Conservation (phyloP, 805 yeast genomes). For the Torulaspora indica region DNA sequence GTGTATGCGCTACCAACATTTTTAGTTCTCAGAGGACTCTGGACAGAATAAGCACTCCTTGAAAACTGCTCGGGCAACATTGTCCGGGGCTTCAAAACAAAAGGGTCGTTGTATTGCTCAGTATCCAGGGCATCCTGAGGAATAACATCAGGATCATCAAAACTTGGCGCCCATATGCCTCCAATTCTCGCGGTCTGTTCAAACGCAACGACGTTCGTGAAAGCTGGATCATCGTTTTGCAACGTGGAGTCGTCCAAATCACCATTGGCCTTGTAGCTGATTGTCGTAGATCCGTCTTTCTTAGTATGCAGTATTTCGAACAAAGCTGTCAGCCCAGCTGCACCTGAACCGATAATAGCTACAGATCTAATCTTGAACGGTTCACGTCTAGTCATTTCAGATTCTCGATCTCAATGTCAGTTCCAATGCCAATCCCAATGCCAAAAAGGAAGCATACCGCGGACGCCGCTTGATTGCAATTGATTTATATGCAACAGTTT, state of each 20-base stretch:
- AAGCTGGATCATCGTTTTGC: conserved; percentile 25
- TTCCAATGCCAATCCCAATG: too few species aligned
- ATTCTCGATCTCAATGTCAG: too few species aligned
- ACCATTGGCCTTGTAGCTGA: conserved; percentile 16
- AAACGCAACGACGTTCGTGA: conserved; percentile 40
- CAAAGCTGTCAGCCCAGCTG: conserved; percentile 39
- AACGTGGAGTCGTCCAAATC: conserved; percentile 10
- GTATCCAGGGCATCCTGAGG: conserved; percentile 32
- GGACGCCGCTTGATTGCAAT: too few species aligned
- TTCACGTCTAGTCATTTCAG: conserved; percentile 8
- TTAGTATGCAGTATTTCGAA: conserved; percentile 35
- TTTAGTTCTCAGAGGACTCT: conserved; percentile 7
- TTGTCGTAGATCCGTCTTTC: conserved; percentile 30
- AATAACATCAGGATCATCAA: conserved; percentile 20
- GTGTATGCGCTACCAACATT: neutral
- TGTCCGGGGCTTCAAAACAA: conserved; percentile 24
- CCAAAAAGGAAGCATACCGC: too few species aligned
- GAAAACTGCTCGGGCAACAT: conserved; percentile 13
- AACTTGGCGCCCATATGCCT: conserved; percentile 40
- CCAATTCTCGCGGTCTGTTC: conserved; percentile 42
- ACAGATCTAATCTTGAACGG: conserved; percentile 22
- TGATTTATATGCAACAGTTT: neutral
- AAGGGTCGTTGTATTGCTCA: conserved; percentile 37
- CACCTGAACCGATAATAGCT: conserved; percentile 43
- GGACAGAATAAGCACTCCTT: conserved; percentile 11